Conservation (phyloP, 331 rosid species). For the Prunus yedoensis region DNA sequence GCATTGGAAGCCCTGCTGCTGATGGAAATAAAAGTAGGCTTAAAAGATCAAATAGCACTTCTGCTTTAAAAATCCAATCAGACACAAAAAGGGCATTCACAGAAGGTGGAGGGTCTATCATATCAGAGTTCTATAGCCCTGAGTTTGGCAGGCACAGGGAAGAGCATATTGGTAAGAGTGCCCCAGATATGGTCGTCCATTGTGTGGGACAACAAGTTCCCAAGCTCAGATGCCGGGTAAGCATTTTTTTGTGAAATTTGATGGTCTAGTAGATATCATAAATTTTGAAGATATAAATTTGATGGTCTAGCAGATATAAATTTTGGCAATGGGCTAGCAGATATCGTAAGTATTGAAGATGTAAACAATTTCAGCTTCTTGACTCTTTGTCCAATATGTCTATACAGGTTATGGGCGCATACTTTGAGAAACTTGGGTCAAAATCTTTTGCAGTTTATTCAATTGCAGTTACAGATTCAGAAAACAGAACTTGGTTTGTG, state of each 20-base stretch:
- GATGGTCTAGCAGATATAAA: slow-evolving; percentile 1
- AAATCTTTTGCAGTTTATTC: slow-evolving; percentile 96
- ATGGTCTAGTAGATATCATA: neutral
- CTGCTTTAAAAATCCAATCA: slow-evolving; percentile 53
- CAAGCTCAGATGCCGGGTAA: slow-evolving; percentile 89
- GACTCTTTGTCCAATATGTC: slow-evolving; percentile 26
- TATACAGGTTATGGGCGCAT: slow-evolving; percentile 92
- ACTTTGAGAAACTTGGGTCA: slow-evolving; percentile 83
- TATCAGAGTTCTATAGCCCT: slow-evolving; percentile 74
- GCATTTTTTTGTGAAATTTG: slow-evolving; percentile 31
- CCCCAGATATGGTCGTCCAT: slow-evolving; percentile 55
- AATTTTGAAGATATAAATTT: neutral
- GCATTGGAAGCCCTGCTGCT: slow-evolving; percentile 26
- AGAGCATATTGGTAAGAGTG: slow-evolving; percentile 46
- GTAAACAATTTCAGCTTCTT: slow-evolving; percentile 15
- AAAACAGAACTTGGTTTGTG: slow-evolving; percentile 86
- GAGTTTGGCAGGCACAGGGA: slow-evolving; percentile 53
- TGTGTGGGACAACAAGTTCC: slow-evolving; percentile 64
- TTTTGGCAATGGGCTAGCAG: neutral
- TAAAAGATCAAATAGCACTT: slow-evolving; percentile 81
- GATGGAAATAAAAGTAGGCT: slow-evolving; percentile 42
- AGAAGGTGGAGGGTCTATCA: slow-evolving; percentile 50
- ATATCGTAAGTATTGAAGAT: neutral
- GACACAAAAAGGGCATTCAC: slow-evolving; percentile 26
- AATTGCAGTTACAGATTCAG: slow-evolving; percentile 84